Evolutionary conservation across 345 rosid species (phyloP), one percentile per base, ranked within the genome.

Genomic region (Geranium brycei): DNA sequence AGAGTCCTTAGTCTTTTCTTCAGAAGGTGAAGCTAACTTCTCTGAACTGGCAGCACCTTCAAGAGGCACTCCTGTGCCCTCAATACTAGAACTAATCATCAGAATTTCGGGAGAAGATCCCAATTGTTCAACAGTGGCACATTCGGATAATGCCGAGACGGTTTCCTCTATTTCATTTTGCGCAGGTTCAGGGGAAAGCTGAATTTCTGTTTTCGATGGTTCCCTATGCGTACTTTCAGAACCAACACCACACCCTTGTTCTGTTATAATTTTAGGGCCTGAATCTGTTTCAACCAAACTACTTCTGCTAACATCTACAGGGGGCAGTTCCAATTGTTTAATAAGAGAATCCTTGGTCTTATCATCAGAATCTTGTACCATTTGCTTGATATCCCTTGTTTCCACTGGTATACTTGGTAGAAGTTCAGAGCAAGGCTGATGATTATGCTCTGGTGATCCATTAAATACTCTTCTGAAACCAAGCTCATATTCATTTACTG

Each of bases 141-240:
- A 47, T 67, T 65, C 65, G 53, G 61, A 32, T n/a, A 38, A 13
- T 30, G 17, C 67, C 19, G 67, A 61, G 51, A 1, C 2, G 28
- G 28, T 57, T 8, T 31, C 66, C 62, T 18, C 56, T 35, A 58
- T 4, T 66, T 64, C 76, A 66, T 64, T 17, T 30, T 17, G 67
- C 32, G 56, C 12, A 60, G 41, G 57, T 68, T 41, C 62, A 41
- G 65, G 67, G 56, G 61, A 64, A 62, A 55, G 23, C 35, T 62
- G 66, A 57, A 23, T 62, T 56, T 75, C 51, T 65, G 69, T 62
- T 70, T 69, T 31, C 66, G 28, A 57, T 68, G 73, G 31, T 56
- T 69, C 62, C 4, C 41, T 10, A 71, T 31, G 64, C n/a, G 6
- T 63, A 68, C 47, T 53, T 53, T n/a, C 57, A 53, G 57, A 53